phyloP scores from a whole-genome alignment of 441 rosid genomes.

The Bocquillonia castaneifolia region DNA sequence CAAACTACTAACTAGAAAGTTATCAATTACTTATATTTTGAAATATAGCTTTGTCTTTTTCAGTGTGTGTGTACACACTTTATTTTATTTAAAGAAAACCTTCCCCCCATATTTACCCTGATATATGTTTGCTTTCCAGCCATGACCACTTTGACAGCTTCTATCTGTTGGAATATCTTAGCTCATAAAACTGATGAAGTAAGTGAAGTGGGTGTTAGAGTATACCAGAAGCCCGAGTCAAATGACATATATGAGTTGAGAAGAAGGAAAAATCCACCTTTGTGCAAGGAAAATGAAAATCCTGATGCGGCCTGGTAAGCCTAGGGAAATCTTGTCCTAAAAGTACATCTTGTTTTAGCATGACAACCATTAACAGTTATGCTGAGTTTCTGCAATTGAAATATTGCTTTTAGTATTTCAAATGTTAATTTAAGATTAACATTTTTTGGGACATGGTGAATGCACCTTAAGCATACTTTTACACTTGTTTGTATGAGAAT shows the following conservation, averaged over 20 bases:
- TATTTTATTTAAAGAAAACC: not conserved
- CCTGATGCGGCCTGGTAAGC: slow-evolving; percentile 91
- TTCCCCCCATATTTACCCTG: slow-evolving; percentile 4
- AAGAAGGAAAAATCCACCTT: slow-evolving; percentile 73
- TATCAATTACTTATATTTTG: not conserved
- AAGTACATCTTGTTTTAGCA: slow-evolving; percentile 7
- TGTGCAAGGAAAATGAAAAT: slow-evolving; percentile 82
- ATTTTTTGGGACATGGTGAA: not conserved
- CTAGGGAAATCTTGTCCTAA: slow-evolving; percentile 11
- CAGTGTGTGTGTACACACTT: not conserved
- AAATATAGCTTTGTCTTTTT: not conserved
- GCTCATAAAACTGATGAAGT: slow-evolving; percentile 88
- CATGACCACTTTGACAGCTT: slow-evolving; percentile 64
- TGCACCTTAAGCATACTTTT: not conserved
- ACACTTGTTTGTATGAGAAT: not conserved
- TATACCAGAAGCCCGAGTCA: slow-evolving; percentile 92
- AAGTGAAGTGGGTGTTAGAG: slow-evolving; percentile 76
- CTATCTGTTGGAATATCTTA: slow-evolving; percentile 86
- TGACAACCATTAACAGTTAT: not conserved
- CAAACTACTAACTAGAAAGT: not conserved
- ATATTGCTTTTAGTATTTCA: slow-evolving; percentile 3
- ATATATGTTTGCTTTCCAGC: slow-evolving; percentile 42
- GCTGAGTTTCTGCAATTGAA: not conserved
- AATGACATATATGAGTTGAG: slow-evolving; percentile 76
- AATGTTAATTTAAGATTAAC: not conserved